A percentile compares a stretch with the other conserved stretches of the same genome.
Evolutionary conservation across 805 yeast genomes (phyloP).

Genomic region (Suhomyces pyralidae): DNA sequence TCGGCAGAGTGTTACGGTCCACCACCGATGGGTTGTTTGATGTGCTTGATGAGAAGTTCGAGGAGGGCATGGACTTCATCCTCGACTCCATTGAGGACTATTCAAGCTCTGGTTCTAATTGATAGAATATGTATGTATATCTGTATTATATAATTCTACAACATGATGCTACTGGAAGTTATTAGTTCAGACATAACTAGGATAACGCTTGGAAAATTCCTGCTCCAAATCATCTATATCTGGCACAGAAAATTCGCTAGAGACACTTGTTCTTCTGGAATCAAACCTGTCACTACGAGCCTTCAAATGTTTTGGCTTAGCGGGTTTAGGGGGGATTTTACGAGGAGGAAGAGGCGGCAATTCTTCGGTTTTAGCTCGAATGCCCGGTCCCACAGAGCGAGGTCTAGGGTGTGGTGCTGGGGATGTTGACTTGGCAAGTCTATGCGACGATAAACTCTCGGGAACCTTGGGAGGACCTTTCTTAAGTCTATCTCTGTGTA

Average conservation of each 20-base stretch:
- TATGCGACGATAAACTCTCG: constrained; percentile 19
- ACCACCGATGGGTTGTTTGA: constrained; percentile 72
- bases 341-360: constrained; percentile 11
- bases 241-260: constrained; percentile 44
- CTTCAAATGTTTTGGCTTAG: constrained; percentile 56
- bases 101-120: constrained; percentile 5
- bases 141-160: constrained; percentile 1
- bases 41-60: constrained; percentile 75
- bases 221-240: constrained; percentile 60
- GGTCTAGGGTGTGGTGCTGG: neutral
- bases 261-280: constrained; percentile 27
- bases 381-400: neutral
- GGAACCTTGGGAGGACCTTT: constrained; percentile 39
- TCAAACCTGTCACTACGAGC: constrained; percentile 8
- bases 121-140: neutral
- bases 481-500: constrained; percentile 2
- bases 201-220: constrained; percentile 56
- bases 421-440: neutral
- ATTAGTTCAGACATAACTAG: constrained; percentile 60
- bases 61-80: constrained; percentile 82
- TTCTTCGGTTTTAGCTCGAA: neutral
- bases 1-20: constrained; percentile 81
- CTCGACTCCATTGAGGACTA: constrained; percentile 70
- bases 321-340: constrained; percentile 61
- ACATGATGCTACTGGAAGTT: too few species aligned